Base-by-base conservation (phyloP, 2,329 filamentous ascomycete species). In the Bipolaris cookei region DNA sequence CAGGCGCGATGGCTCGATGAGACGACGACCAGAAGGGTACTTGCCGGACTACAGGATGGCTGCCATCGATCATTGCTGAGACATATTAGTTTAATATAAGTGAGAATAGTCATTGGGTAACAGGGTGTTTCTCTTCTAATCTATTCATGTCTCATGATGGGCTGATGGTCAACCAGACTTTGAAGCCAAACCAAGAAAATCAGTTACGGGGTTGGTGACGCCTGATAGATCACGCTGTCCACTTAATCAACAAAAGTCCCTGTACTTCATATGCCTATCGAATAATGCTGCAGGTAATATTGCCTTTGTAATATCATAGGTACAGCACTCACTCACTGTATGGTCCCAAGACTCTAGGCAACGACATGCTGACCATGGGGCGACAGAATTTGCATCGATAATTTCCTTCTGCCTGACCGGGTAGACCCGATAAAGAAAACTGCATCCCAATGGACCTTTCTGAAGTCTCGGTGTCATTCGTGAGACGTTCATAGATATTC, bases 1-100 rank as follows among this genome's bases (percentile, higher is more conserved):
- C 48, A 44, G 58, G 21, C 44, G 52, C 43, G 10, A 43, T 32
- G 21, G 30, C 37, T 11, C 23, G 35, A 46, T 35, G 54, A 51
- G 44, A 43, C 35, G 13, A 43, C 43, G 52, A 60, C 56, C 56
- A 59, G 54, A 64, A 54, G 59, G 54, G 35, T 46, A 72, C 68
- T 62, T 72, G 65, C 69, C 70, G 69, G 64, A 39, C 58, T 38
- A 61, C 60, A 50, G 60, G 64, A 60, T 62, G 61, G 45, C n/a
- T 51, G 56, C 68, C 62, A 63, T 69, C 59, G 63, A 53, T 59
- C 52, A 58, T 58, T 64, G 56, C 48, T 51, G 61, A 58, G 59
- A 56, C 56, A 67, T 69, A 67, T 69, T 62, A 60, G 54, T 56
- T 68, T 68, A 71, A 73, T 73, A 45, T 72, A 72, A 63, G 34